Evolutionary conservation across 352 stramenopile species (phyloP), one percentile per base, ranked within the genome.

Genomic region (Pythium utonaiense): DNA sequence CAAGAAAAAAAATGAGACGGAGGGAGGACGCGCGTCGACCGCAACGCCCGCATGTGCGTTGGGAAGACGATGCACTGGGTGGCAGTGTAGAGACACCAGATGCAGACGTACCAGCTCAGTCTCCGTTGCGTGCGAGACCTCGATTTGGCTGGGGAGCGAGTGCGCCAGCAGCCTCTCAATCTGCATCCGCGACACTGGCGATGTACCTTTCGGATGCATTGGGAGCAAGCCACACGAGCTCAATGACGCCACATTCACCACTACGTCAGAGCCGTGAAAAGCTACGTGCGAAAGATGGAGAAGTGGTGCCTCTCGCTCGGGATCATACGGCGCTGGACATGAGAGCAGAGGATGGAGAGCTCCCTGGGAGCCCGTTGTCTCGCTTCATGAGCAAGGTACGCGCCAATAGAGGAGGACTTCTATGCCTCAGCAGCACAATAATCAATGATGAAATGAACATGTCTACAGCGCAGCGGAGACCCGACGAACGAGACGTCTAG

Each of bases 311-410:
- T 44, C 5, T 21, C 4, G 5, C 12, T 21, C 4, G 5, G n/a
- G 36, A 21, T 21, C 38, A 25, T 25, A 19, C 17, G 16, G 25
- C 24, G n/a, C 38, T 19, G 6, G 25, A 13, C 6, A 6, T 12
- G 13, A 3, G 9, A 2, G 24, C n/a, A 1, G 45, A 34, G 25
- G 40, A 52, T 57, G 13, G 17, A n/a, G 24, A 27, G 7, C 28
- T 30, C 6, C 60, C 65, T 24, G 60, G 72, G 36, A 83, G 73
- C 14, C 76, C 76, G 6, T 51, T 83, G 19, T 83, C 76, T 31
- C 67, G 76, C 3, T 81, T 86, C 24, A 63, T 70, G 21, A 74
- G 62, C n/a, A 69, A 82, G 57, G 73, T 73, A 60, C 31, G 68
- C 41, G 2, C 21, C n/a, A n/a, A n/a, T n/a, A n/a, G n/a, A n/a